Conservation (phyloP, 176 grass and related monocot genomes). For the Musa beccarii region DNA sequence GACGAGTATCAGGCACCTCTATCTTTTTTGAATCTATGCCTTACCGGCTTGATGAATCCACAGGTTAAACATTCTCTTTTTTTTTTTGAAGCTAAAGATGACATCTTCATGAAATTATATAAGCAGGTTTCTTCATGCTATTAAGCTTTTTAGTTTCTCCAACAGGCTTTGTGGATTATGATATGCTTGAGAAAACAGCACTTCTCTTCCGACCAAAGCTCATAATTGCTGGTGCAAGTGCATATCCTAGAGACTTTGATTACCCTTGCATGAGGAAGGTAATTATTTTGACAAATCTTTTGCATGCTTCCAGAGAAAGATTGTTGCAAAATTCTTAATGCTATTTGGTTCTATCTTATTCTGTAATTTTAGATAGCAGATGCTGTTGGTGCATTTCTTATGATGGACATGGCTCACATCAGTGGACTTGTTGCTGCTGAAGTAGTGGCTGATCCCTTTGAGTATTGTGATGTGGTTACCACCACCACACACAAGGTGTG, state of each 20-base stretch:
- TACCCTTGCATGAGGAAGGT: conserved; percentile 19
- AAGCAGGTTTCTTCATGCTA: neutral
- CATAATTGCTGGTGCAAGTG: conserved; percentile 14
- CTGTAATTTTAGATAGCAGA: conserved; percentile 6
- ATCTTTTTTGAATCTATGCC: conserved; percentile 20
- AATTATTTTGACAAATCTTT: neutral
- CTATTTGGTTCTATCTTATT: neutral
- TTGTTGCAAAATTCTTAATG: neutral
- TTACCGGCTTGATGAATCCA: conserved; percentile 16
- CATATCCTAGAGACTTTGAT: conserved; percentile 17
- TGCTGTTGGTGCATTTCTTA: conserved; percentile 19
- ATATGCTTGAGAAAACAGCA: conserved; percentile 22
- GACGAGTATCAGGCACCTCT: conserved; percentile 16
- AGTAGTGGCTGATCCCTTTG: conserved; percentile 16
- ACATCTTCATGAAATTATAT: neutral
- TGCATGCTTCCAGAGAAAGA: neutral
- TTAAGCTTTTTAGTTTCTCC: neutral
- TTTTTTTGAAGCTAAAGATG: neutral
- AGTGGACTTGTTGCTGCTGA: conserved; percentile 20
- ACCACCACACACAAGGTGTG: conserved; percentile 15
- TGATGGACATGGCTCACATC: conserved; percentile 21
- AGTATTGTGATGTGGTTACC: conserved; percentile 16
- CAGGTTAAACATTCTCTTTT: neutral
- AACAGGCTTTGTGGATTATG: conserved; percentile 10
- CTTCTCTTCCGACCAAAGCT: conserved; percentile 14